A percentile compares a stretch with the other conserved stretches of the same genome.
Conservation (phyloP, 495 filamentous ascomycete genomes). For the Neohortaea acidophila region DNA sequence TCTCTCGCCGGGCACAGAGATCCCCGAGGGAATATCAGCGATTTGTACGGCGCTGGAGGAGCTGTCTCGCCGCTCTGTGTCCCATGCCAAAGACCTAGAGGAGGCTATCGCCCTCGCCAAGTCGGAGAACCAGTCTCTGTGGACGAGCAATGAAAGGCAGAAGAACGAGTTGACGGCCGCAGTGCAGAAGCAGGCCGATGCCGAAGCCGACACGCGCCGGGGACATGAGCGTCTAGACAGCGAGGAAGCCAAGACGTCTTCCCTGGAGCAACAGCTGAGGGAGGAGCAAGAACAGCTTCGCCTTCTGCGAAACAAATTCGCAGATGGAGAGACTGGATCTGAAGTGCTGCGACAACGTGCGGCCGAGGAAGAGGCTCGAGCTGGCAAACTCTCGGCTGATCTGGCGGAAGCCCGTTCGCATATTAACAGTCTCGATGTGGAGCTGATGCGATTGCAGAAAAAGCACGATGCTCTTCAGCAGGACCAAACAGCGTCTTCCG, state of each 20-base stretch:
- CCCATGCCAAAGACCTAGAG: slow-evolving; percentile 23
- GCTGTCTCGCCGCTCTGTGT: slow-evolving; percentile 22
- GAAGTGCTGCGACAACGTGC: slow-evolving; percentile 58
- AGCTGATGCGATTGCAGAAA: slow-evolving; percentile 35
- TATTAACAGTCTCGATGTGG: slow-evolving; percentile 50
- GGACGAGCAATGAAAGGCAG: slow-evolving; percentile 18
- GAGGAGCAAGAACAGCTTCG: slow-evolving; percentile 50
- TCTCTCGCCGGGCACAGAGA: slow-evolving; percentile 43
- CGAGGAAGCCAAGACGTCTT: slow-evolving; percentile 41
- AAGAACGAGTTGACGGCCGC: slow-evolving; percentile 17
- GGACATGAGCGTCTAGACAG: slow-evolving; percentile 32
- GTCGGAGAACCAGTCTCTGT: slow-evolving; percentile 25
- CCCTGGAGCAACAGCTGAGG: slow-evolving; percentile 47
- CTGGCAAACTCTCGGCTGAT: slow-evolving; percentile 44
- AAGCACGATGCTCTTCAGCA: slow-evolving; percentile 42
- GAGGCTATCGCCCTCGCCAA: slow-evolving; percentile 26
- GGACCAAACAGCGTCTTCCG: slow-evolving; percentile 29
- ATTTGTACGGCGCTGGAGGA: slow-evolving; percentile 37
- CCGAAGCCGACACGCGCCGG: slow-evolving; percentile 15
- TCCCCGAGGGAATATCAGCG: slow-evolving; percentile 44
- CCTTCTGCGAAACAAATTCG: slow-evolving; percentile 49
- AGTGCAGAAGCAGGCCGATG: slow-evolving; percentile 15
- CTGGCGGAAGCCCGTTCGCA: slow-evolving; percentile 51
- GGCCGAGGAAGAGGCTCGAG: slow-evolving; percentile 51
- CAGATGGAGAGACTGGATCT: slow-evolving; percentile 64